Evolutionary conservation across 2,329 filamentous ascomycete species (phyloP), one percentile per base, ranked within the genome.

Genomic region (Ramularia collo-cygni): DNA sequence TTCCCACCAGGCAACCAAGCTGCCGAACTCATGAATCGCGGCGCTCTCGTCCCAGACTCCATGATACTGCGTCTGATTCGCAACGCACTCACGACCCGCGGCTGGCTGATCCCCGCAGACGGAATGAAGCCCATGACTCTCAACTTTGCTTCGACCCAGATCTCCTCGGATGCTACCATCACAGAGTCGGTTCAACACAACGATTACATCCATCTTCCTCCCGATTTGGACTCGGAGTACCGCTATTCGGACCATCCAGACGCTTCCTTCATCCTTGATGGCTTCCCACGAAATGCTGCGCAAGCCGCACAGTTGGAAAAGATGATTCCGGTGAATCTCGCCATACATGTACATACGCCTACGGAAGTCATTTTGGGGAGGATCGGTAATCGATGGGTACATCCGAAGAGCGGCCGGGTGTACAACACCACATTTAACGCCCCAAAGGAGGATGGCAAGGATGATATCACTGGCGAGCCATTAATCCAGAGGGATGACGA

Each of bases 341-440:
- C 88, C 35, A 82, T 95, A 43, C 87, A 85, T 40, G 73, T 96
- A 53, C 76, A 83, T 58, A 96, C 90, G 0, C 92, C 92, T 0
- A 77, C 85, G 24, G 77, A 83, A 7, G 85, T 95, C 45, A 88
- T 98, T 45, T 75, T 96, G 50, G 79, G 88, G 53, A 83, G 92
- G 40, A 95, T 98, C 53, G 79, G 85, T 30, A 88, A 87, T 37
- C 83, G 92, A 42, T 95, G 89, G 89, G 83, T 95, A 28, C 92
- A 98, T 64, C 84, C 85, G 56, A 80, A 87, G 1, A 94, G 87
- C 0, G 92, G 92, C 1, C 76, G 92, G 18, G 83, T 95, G 12
- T 98, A 98, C 71, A 98, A 98, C 63, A 93, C 88, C 2, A 81
- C 81, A 0, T 98, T 95, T 70, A 88, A 96, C 59, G 75, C 84